Base-by-base conservation (phyloP, 2,329 filamentous ascomycete genomes). In the Neoscytalidium dimidiatum region DNA sequence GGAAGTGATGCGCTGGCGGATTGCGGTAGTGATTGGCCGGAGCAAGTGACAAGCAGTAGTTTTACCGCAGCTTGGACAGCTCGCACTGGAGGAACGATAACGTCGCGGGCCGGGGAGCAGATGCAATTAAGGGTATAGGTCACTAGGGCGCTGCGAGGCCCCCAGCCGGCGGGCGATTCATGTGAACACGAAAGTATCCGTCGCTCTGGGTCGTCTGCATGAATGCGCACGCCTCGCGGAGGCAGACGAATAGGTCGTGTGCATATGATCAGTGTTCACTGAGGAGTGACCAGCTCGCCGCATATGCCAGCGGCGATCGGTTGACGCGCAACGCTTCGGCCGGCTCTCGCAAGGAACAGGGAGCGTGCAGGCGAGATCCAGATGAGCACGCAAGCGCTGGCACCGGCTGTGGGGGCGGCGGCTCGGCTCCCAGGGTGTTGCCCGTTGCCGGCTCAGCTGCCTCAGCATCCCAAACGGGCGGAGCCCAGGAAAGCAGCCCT, bases 401-500 rank as follows among this genome's bases (percentile, higher is more conserved):
- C n/a, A n/a, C n/a, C n/a, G 31, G 31, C 31, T 35, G 31, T 23
- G 51, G 51, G 51, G 51, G 51, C 38, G 28, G 53, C 53, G 53
- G 53, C 53, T 58, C 53, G 53, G 53, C 38, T 58, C 53, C 53
- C 14, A 33, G 38, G 53, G 52, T 57, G 35, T 43, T 57, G 52
- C 52, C 33, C 33, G 52, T 56, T 41, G 52, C 33, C 38, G 53
- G 53, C 53, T 58, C 23, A 43, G 53, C 51, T 56, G 51, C 31
- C 33, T 41, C 33, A 41, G 33, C 6, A 31, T 31, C 35, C 53
- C 53, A 58, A 31, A 43, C 67, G 57, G 65, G 60, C 60, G 48
- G 66, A 66, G 64, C 64, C 65, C 52, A 62, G 68, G 67, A 68
- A 66, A 67, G 41, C 66, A 66, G 65, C 35, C 75, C 74, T 71